These are phyloP conservation scores for Afroboletus lepidellus DNA, from an alignment of 1,284 basidiomycete genomes.

Conservation along the genomic window DNA sequence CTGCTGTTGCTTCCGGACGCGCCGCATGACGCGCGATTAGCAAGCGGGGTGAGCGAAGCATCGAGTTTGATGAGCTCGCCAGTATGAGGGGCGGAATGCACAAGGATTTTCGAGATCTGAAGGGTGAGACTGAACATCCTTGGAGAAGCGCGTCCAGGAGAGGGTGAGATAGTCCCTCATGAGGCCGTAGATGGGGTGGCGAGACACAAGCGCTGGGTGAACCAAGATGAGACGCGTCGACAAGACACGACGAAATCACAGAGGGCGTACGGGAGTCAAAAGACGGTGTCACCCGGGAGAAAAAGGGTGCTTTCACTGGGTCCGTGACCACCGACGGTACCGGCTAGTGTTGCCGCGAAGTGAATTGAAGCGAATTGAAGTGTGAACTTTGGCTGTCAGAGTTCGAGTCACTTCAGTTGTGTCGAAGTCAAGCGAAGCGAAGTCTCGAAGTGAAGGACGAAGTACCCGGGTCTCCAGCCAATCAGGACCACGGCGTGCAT, in stretches of 20 bases:
- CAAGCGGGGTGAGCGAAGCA: conserved; percentile 45
- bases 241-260: conserved; percentile 45
- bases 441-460: not conserved
- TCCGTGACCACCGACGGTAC: conserved; percentile 66
- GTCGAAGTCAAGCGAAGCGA: not conserved
- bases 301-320: conserved; percentile 85
- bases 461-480: not conserved
- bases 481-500: too few species aligned
- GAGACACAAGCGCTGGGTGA: conserved; percentile 74
- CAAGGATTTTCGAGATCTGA: conserved; percentile 81
- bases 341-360: conserved; percentile 39
- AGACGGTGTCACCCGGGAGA: conserved; percentile 83
- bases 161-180: conserved; percentile 92
- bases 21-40: conserved; percentile 16
- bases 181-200: conserved; percentile 88
- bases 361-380: too few species aligned
- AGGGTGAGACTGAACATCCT: conserved; percentile 86
- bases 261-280: conserved; percentile 90
- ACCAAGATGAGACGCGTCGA: conserved; percentile 7
- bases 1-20: conserved; percentile 46
- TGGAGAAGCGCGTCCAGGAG: conserved; percentile 90
- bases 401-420: not conserved
- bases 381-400: not conserved
- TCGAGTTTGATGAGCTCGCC: conserved; percentile 84
- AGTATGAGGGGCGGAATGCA: conserved; percentile 80